A percentile compares a stretch with the other conserved stretches of the same genome.
These are phyloP conservation scores for Chimonanthus salicifolius DNA, from an alignment of 164 flowering plant species.

Conservation along the genomic window DNA sequence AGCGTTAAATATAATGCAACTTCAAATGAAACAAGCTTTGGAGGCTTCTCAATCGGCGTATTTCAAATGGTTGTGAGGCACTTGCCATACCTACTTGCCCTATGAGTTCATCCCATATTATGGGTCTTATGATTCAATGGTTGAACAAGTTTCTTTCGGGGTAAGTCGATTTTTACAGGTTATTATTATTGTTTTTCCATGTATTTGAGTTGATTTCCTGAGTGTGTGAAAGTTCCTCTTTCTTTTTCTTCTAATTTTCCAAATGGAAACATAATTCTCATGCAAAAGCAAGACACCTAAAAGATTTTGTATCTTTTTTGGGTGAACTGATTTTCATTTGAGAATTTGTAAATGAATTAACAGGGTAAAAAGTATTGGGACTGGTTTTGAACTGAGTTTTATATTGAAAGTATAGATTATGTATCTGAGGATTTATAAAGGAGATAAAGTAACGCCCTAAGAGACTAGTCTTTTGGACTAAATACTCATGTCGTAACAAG, in stretches of 20 bases:
- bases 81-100: conserved; percentile 24
- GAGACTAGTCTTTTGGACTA: too few species aligned
- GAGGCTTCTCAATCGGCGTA: conserved; percentile 47
- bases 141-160: conserved; percentile 26
- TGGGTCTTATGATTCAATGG: conserved; percentile 20
- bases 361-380: too few species aligned
- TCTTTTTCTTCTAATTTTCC: too few species aligned
- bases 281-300: background rate
- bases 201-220: background rate
- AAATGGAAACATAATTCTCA: too few species aligned
- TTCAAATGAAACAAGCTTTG: background rate
- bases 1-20: background rate
- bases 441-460: too few species aligned
- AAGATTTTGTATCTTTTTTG: background rate
- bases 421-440: too few species aligned
- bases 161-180: conserved; percentile 13
- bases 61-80: conserved; percentile 24
- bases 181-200: background rate
- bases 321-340: background rate
- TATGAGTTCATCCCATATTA: conserved; percentile 14
- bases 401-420: too few species aligned
- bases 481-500: too few species aligned
- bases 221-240: background rate
- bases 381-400: too few species aligned
- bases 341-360: too few species aligned